phyloP scores from a whole-genome alignment of 371 early-diverging fungal genomes.

The Mortierella sp. region DNA sequence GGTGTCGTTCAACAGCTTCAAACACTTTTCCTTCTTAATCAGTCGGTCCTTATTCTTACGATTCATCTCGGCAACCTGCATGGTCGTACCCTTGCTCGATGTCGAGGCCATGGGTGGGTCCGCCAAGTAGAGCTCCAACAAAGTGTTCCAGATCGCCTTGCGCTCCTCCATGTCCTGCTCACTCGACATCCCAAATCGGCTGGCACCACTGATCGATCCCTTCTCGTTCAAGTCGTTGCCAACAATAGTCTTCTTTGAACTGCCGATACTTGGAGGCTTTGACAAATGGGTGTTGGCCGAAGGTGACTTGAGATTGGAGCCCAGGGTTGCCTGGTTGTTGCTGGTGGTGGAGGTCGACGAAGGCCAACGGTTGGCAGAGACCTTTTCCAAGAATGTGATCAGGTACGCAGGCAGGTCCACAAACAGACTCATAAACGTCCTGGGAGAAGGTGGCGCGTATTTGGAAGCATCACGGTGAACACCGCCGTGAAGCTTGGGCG shows the following conservation, averaged over 20 bases:
- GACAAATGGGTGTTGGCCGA: background rate
- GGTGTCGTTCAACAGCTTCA: conserved; percentile 67
- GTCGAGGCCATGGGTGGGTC: conserved; percentile 53
- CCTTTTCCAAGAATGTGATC: conserved; percentile 79
- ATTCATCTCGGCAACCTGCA: conserved; percentile 55
- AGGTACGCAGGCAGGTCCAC: conserved; percentile 81
- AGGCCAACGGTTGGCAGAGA: conserved; percentile 59
- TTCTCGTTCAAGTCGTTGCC: conserved; percentile 36
- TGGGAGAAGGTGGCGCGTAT: conserved; percentile 68
- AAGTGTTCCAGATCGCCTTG: conserved; percentile 87
- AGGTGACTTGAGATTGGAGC: conserved; percentile 31
- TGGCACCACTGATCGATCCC: conserved; percentile 53
- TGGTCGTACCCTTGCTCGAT: conserved; percentile 42
- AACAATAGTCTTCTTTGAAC: conserved; percentile 9
- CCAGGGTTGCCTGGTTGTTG: conserved; percentile 9
- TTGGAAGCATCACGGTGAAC: conserved; percentile 28
- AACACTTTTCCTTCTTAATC: conserved; percentile 60
- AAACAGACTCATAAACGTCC: conserved; percentile 79
- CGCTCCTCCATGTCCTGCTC: conserved; percentile 66
- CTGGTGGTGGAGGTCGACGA: conserved; percentile 3
- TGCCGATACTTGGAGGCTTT: conserved; percentile 24
- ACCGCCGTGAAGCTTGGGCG: conserved; percentile 22
- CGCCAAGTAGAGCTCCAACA: conserved; percentile 91
- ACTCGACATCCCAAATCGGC: conserved; percentile 23
- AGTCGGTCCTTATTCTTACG: conserved; percentile 56